Evolutionary conservation across 1,139 yeast genomes (phyloP), one percentile per base, ranked within the genome.

Genomic region (Arxiozyma bovina): DNA sequence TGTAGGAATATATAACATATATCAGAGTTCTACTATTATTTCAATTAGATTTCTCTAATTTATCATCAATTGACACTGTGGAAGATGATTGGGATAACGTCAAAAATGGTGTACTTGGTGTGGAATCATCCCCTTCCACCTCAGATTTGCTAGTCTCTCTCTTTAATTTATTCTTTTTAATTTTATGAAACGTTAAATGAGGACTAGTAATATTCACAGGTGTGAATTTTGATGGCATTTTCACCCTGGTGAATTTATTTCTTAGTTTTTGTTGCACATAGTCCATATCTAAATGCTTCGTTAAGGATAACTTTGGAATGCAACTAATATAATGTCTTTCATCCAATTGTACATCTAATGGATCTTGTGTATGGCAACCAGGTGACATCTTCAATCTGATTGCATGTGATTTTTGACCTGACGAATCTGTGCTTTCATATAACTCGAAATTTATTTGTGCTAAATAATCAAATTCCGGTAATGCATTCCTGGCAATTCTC

Each of bases 281-380:
- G 65, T 90, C 96, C 78, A 89, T 82, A 69, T 94, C 99, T 69
- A 94, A 76, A 70, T 94, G 98, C 66, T 96, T 82, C 0, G 99
- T 94, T 64, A 94, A 77, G 53, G 89, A 85, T 55, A 90, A 81
- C 63, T 93, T 81, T 44, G 97, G 96, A 62, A 93, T 94, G 66
- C 97, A 93, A 20, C 96, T 93, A 61, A 94, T 93, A 72, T 94
- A 93, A 71, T 94, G 99, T 69, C 90, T 93, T 52, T 90, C 94
- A 71, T 94, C 99, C 50, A 94, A 77, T 71, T 93, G 96, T 48
- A 94, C 96, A 72, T 94, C 99, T 59, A 94, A 77, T 20, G 99
- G 99, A 70, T 93, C 96, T 65, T 90, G 96, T 0, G 98, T 90
- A 70, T 94, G 97, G 71, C 99, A 94, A 41, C 99, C 99, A 0